Evolutionary conservation across 805 yeast genomes (phyloP).

Genomic region (Komagataella pastoris): DNA sequence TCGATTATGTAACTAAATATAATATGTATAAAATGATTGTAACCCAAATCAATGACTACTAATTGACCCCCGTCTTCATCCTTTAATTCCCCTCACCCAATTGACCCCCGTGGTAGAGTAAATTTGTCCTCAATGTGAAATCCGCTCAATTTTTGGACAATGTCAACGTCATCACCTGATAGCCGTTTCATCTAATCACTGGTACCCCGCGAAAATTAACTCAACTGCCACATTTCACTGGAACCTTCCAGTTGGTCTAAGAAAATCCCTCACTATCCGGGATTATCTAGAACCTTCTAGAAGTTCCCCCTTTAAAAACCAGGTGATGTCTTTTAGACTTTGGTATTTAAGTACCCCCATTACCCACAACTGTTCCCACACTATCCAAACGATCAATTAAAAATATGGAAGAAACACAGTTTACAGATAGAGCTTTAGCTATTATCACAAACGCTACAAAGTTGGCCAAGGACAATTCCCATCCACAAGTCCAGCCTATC

Average conservation of each 20-base stretch:
- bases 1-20: no score
- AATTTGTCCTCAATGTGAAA: not conserved
- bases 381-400: not conserved
- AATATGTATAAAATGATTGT: no score
- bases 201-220: not conserved
- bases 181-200: not conserved
- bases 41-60: no score
- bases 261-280: not conserved
- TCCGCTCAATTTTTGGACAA: not conserved
- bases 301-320: not conserved
- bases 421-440: constrained; percentile 86
- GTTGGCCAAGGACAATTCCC: constrained; percentile 74
- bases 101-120: no score
- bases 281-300: not conserved
- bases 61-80: no score
- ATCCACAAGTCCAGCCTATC: constrained; percentile 75
- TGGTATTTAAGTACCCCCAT: not conserved
- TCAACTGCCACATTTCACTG: not conserved
- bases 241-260: not conserved
- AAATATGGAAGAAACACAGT: constrained; percentile 56
- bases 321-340: not conserved
- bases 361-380: not conserved
- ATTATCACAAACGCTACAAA: constrained; percentile 69
- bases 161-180: not conserved
- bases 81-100: not conserved